Evolutionary conservation across 352 stramenopile genomes (phyloP).

Genomic region (Phytophthora pinifolia): DNA sequence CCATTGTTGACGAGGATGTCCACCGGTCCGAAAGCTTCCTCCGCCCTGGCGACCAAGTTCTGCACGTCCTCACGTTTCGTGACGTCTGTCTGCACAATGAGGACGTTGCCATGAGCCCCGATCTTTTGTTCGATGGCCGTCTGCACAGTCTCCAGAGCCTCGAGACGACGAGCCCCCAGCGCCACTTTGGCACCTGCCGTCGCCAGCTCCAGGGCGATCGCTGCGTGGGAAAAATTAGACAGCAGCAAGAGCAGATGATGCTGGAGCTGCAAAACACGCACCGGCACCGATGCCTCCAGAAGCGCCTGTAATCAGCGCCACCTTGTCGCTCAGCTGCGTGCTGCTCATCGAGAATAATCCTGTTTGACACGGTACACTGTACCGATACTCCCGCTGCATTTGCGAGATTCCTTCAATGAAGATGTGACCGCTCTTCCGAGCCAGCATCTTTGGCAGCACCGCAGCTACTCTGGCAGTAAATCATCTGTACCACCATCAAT

Average conservation of each 20-base stretch:
- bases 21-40: constrained; percentile 63
- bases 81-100: constrained; percentile 61
- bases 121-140: constrained; percentile 32
- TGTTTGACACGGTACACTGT: too few relatives aligned
- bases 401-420: constrained; percentile 88
- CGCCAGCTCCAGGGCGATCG: constrained; percentile 76
- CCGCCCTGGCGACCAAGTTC: constrained; percentile 56
- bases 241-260: neutral
- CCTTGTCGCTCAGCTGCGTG: constrained; percentile 63
- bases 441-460: constrained; percentile 68
- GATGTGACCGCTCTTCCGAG: constrained; percentile 67
- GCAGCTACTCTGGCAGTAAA: constrained; percentile 86
- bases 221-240: constrained; percentile 9
- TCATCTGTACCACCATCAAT: constrained; percentile 32
- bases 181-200: constrained; percentile 75
- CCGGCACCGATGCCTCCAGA: constrained; percentile 86
- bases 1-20: constrained; percentile 92
- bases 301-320: constrained; percentile 87
- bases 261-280: constrained; percentile 2
- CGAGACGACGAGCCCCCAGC: constrained; percentile 74
- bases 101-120: constrained; percentile 29
- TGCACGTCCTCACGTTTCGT: constrained; percentile 71
- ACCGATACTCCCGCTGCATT: too few relatives aligned
- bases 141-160: constrained; percentile 53
- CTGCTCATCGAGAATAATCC: too few relatives aligned